phyloP scores from a whole-genome alignment of 148 eudicot species.

The Pharnaceum exiguum region DNA sequence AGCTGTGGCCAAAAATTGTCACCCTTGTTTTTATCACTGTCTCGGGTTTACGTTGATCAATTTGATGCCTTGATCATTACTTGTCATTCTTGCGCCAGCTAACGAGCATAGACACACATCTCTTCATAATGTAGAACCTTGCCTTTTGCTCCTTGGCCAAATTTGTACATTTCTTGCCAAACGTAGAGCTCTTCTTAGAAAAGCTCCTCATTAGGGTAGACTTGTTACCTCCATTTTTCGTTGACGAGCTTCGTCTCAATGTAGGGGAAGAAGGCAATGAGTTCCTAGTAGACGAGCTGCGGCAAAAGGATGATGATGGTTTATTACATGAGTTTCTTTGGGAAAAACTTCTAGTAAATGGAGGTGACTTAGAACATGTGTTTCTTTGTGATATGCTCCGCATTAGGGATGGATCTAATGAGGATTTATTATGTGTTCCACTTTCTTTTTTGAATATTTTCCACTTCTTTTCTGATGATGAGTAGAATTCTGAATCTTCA shows the following conservation, averaged over 20 bases:
- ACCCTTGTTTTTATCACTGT: background rate
- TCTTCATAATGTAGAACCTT: conserved; percentile 79
- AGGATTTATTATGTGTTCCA: conserved; percentile 7
- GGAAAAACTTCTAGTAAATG: conserved; percentile 29
- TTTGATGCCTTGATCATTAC: conserved; percentile 21
- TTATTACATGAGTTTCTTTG: conserved; percentile 18
- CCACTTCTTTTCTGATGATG: conserved; percentile 34
- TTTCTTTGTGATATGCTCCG: conserved; percentile 23
- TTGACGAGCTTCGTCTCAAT: conserved; percentile 40
- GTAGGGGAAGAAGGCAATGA: conserved; percentile 29
- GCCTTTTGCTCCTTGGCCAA: conserved; percentile 91
- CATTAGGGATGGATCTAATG: conserved; percentile 21
- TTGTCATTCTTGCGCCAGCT: conserved; percentile 72
- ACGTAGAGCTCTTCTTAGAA: conserved; percentile 58
- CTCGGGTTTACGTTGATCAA: too few relatives aligned
- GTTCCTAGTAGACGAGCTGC: conserved; percentile 34
- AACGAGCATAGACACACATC: conserved; percentile 88
- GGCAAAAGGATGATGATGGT: conserved; percentile 11
- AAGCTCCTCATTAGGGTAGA: conserved; percentile 47
- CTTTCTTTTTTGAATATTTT: conserved; percentile 27
- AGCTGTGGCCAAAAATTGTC: background rate
- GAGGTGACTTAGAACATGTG: conserved; percentile 24
- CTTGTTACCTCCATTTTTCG: conserved; percentile 20
- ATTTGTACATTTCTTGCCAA: conserved; percentile 62
- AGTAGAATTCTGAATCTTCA: conserved; percentile 27